These are phyloP conservation scores for Isatis tinctoria DNA, from an alignment of 345 rosid species.

Conservation along the genomic window DNA sequence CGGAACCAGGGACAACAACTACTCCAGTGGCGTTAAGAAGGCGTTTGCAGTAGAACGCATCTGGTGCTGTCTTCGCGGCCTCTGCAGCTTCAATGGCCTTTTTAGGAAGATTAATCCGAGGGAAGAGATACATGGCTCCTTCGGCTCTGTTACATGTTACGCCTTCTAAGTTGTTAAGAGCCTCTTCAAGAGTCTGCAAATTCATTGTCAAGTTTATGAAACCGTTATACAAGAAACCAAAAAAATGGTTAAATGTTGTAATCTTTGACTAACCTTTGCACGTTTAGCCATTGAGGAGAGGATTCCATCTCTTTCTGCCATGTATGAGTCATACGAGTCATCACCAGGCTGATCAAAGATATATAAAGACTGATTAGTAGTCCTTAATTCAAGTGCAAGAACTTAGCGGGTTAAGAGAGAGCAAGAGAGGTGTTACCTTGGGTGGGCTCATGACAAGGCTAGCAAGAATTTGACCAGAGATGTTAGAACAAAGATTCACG, in stretches of 20 bases:
- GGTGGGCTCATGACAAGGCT: slow-evolving; percentile 98
- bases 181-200: slow-evolving; percentile 68
- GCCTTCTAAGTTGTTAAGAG: slow-evolving; percentile 75
- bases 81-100: slow-evolving; percentile 78
- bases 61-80: slow-evolving; percentile 61
- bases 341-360: slow-evolving; percentile 63
- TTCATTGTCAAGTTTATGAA: slow-evolving; percentile 1
- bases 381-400: background rate
- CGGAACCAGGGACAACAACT: slow-evolving; percentile 94
- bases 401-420: background rate
- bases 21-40: slow-evolving; percentile 87
- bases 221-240: background rate
- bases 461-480: slow-evolving; percentile 88
- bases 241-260: background rate
- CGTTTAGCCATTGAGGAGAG: slow-evolving; percentile 80
- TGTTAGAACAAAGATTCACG: slow-evolving; percentile 86
- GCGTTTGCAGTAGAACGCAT: slow-evolving; percentile 86
- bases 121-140: slow-evolving; percentile 96
- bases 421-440: slow-evolving; percentile 41
- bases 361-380: background rate
- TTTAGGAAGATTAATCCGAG: slow-evolving; percentile 68
- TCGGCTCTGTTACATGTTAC: slow-evolving; percentile 88
- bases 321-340: slow-evolving; percentile 66
- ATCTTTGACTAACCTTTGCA: slow-evolving; percentile 58
- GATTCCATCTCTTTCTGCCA: slow-evolving; percentile 76